These are phyloP conservation scores for Candida albicans DNA, from an alignment of 1,139 yeast species.

Conservation along the genomic window DNA sequence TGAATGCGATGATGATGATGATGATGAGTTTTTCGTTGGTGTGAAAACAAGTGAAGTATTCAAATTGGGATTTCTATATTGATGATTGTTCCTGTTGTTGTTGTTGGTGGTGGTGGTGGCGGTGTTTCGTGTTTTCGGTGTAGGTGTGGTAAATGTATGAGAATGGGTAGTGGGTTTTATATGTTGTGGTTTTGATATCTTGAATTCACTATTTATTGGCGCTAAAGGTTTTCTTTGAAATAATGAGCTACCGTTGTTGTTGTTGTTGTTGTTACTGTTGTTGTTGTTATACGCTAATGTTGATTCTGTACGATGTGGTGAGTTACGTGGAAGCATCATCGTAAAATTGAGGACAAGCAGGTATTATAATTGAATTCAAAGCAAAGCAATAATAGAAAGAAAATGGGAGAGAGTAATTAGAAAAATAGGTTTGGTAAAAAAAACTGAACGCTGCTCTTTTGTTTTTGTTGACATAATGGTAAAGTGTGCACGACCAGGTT, in stretches of 20 bases:
- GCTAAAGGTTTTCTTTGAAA: slow-evolving; percentile 2
- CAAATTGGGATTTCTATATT: neutral
- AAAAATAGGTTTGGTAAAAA: no score
- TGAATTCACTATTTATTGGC: slow-evolving; percentile 2
- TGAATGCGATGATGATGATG: neutral
- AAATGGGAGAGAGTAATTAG: no score
- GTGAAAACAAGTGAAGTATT: neutral
- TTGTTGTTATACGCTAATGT: neutral
- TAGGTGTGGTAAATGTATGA: slow-evolving; percentile 4
- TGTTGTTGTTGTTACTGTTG: neutral
- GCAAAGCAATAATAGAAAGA: no score
- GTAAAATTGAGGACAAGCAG: no score
- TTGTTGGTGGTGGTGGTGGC: no score
- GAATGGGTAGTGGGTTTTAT: neutral
- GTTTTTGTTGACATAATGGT: no score
- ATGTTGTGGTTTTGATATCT: slow-evolving; percentile 4
- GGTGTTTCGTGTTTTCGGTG: neutral
- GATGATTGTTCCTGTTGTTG: neutral
- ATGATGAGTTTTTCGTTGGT: neutral
- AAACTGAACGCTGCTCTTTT: no score
- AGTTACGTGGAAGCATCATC: neutral
- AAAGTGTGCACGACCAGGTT: no score
- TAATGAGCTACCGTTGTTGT: neutral
- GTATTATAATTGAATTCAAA: no score
- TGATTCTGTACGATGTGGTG: neutral